These are phyloP conservation scores for Chlamydomonas sp. DNA, from an alignment of 139 green algal genomes.

Conservation along the genomic window DNA sequence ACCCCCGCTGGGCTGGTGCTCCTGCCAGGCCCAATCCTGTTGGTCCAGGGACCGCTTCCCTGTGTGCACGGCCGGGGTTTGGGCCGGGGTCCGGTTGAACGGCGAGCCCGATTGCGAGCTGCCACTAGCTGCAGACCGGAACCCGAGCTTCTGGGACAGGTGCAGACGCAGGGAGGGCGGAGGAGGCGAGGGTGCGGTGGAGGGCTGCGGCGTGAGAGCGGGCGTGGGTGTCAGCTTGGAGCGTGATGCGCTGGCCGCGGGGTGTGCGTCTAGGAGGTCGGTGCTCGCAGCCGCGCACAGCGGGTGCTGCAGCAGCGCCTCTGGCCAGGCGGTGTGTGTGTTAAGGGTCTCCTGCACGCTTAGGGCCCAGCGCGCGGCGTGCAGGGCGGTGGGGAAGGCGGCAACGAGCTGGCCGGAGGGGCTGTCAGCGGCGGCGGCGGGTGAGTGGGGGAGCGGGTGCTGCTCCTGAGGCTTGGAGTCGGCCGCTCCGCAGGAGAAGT, in stretches of 20 bases:
- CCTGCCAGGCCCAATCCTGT: too few relatives aligned
- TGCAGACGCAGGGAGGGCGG: too few relatives aligned
- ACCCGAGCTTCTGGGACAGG: too few relatives aligned
- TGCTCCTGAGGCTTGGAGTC: neutral
- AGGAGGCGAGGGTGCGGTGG: too few relatives aligned
- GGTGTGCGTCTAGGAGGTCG: neutral
- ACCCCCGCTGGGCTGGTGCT: too few relatives aligned
- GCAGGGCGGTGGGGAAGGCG: neutral
- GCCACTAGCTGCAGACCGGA: too few relatives aligned
- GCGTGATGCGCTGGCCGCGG: neutral
- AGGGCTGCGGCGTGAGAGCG: too few relatives aligned
- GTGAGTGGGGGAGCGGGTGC: neutral
- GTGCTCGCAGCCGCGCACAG: neutral
- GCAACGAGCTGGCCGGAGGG: neutral
- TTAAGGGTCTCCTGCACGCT: neutral
- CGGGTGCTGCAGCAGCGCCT: neutral
- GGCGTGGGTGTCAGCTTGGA: neutral
- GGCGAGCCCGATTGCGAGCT: too few relatives aligned
- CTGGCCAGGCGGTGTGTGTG: neutral
- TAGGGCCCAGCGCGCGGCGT: slow-evolving; percentile 7
- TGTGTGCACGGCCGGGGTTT: too few relatives aligned
- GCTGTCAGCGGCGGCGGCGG: neutral
- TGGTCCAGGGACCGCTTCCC: too few relatives aligned
- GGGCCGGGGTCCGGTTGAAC: too few relatives aligned
- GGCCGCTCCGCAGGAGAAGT: too few relatives aligned